These are phyloP conservation scores for Fusarium verrucosum DNA, from an alignment of 2,329 filamentous ascomycete species.

Conservation along the genomic window DNA sequence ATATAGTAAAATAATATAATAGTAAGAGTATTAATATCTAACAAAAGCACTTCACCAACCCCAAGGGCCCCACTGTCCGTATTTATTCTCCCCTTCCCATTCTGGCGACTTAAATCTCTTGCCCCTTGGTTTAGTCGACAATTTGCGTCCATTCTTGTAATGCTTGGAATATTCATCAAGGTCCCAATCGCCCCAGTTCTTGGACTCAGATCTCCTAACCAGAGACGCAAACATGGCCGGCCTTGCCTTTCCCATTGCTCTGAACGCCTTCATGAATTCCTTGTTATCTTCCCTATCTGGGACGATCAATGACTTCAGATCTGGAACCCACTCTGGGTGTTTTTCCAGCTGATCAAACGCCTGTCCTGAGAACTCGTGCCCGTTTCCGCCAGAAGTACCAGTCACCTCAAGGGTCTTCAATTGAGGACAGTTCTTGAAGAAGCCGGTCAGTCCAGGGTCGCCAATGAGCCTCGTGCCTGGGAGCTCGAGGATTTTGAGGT, in stretches of 20 bases:
- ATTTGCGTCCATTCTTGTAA: slow-evolving; percentile 18
- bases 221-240: not conserved
- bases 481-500: slow-evolving; percentile 11
- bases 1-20: too few relatives aligned
- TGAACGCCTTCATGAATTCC: slow-evolving; percentile 27
- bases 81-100: not conserved
- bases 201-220: not conserved
- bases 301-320: slow-evolving; percentile 8
- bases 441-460: not conserved
- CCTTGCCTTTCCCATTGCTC: slow-evolving; percentile 18
- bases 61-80: not conserved
- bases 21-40: too few relatives aligned
- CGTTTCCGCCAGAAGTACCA: too few relatives aligned
- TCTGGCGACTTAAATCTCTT: not conserved
- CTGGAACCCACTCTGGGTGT: slow-evolving; percentile 19
- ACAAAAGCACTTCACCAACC: not conserved
- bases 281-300: not conserved
- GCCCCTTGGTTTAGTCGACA: too few relatives aligned
- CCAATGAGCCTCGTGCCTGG: not conserved
- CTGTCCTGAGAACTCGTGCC: not conserved
- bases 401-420: slow-evolving; percentile 6
- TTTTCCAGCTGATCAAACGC: slow-evolving; percentile 5
- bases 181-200: slow-evolving; percentile 29
- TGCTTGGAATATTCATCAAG: fast-evolving
- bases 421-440: not conserved